phyloP scores from a whole-genome alignment of 805 yeast species.

The Debaryomyces prosopidis region DNA sequence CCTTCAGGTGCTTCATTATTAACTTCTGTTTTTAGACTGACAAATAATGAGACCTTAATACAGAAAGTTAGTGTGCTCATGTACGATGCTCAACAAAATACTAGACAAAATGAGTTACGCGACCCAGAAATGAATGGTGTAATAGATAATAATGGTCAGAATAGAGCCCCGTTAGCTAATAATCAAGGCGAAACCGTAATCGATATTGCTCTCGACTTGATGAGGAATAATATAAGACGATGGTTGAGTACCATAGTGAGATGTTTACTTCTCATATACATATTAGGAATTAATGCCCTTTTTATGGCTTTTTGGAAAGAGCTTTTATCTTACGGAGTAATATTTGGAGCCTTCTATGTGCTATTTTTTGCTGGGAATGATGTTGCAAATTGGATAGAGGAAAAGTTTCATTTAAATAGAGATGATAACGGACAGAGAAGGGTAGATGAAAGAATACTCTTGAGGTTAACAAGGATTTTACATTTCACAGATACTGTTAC shows the following conservation, averaged over 20 bases:
- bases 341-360: conserved; percentile 6
- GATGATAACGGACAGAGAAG: not conserved
- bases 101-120: not conserved
- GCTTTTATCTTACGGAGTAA: not conserved
- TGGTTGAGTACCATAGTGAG: conserved; percentile 4
- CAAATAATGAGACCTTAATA: conserved; percentile 16
- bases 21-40: conserved; percentile 10
- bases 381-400: conserved; percentile 11
- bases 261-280: conserved; percentile 7
- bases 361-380: conserved; percentile 11
- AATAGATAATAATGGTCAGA: not conserved
- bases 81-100: conserved; percentile 7
- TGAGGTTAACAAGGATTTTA: not conserved
- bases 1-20: conserved; percentile 36
- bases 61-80: conserved; percentile 25
- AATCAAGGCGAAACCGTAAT: not conserved
- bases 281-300: conserved; percentile 8
- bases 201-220: not conserved
- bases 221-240: not conserved
- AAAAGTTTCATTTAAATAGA: conserved; percentile 3
- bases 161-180: not conserved
- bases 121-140: not conserved
- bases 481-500: conserved; percentile 24
- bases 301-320: conserved; percentile 6
- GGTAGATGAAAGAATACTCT: not conserved